These are phyloP conservation scores for Priceomyces castillae DNA, from an alignment of 805 yeast genomes.

Conservation along the genomic window DNA sequence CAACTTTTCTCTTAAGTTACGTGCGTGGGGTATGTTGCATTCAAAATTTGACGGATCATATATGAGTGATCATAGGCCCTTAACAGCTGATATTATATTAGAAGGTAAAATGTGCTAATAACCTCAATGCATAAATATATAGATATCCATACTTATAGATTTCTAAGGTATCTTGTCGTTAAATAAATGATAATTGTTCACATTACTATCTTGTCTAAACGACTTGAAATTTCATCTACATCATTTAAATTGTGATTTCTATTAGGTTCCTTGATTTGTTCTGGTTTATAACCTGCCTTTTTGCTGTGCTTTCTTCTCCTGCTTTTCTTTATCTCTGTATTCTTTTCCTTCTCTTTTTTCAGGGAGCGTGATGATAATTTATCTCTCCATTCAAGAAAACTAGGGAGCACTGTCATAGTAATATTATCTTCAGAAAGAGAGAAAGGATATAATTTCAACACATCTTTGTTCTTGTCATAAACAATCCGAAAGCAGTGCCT, in stretches of 20 bases:
- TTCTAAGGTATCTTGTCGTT: no score
- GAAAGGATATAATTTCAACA: constrained; percentile 5
- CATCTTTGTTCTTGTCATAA: neutral
- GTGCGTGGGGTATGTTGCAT: constrained; percentile 37
- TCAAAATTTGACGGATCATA: constrained; percentile 30
- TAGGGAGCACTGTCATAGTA: constrained; percentile 5
- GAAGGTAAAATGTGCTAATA: constrained; percentile 2
- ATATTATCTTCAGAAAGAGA: constrained; percentile 1
- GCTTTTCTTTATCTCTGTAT: no score
- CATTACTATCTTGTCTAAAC: no score
- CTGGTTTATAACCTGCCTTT: no score
- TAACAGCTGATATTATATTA: constrained; percentile 20
- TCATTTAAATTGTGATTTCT: neutral
- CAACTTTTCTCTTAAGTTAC: constrained; percentile 11
- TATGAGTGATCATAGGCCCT: constrained; percentile 45
- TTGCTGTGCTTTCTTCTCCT: no score
- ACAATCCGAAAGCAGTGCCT: constrained; percentile 2
- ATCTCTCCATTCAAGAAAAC: constrained; percentile 4
- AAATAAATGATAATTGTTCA: no score
- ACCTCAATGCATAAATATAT: neutral
- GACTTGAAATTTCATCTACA: no score
- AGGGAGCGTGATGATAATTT: neutral
- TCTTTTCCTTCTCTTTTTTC: no score
- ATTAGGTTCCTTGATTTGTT: no score
- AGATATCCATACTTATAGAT: neutral